Base-by-base conservation (phyloP, 805 yeast genomes). In the Candida coleopterorum region DNA sequence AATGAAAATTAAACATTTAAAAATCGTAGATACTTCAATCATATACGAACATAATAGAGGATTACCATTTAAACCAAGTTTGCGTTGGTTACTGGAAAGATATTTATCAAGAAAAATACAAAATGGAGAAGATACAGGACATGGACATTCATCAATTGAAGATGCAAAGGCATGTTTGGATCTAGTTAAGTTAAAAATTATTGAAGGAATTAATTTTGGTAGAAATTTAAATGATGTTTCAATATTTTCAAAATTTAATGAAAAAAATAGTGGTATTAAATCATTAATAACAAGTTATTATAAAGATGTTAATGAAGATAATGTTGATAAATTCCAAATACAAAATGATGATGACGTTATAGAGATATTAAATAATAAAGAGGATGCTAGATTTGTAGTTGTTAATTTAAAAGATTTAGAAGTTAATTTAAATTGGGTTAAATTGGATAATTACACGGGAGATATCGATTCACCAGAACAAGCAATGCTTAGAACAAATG, bases 101-200 rank as follows among this genome's bases (percentile, higher is more conserved):
- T 75, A 70, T 52, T 60, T 89, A 25, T 58, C 67, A 14, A 60
- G 72, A 34, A 61, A 56, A 0, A 90, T 90, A 35, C 97, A 93
- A 56, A 60, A 60, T 18, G 80, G 82, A n/a, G 70, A 68, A 18
- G 46, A 41, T 3, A 45, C 55, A 3, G 95, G 95, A 1, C 46
- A 46, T 2, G 73, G 73, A 12, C 97, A 90, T 58, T 84, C 89
- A 36, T 83, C 97, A 0, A 70, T 82, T 4, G 96, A 86, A 53
- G 98, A 90, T 53, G 83, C 95, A 9, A 56, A 56, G 20, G 79
- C 95, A 1, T 85, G 96, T 53, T 64, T 89, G 50, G 87, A 85
- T 35, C 69, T 90, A 34, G 75, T 85, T 1, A 79, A 84, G 47
- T 47, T 78, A 45, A 88, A 89, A 52, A 57, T 88, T 10, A 57